Base-by-base conservation (phyloP, 352 stramenopile genomes). In the Pythium myriotylum region DNA sequence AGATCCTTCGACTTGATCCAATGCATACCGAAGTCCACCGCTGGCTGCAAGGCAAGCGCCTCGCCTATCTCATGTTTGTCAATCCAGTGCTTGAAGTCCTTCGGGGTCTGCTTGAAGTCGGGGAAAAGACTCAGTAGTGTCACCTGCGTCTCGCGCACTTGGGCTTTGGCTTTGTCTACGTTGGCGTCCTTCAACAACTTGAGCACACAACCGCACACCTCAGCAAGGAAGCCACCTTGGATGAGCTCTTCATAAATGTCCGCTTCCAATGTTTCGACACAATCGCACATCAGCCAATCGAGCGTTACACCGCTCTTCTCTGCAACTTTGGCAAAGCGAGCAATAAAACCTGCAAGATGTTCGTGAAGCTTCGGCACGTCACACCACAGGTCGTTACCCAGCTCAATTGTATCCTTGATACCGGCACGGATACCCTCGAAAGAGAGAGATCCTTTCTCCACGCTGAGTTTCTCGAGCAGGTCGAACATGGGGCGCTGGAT, bases 351-450 rank as follows among this genome's bases (percentile, higher is more conserved):
- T n/a, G 79, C 77, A 26, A 92, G 68, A 62, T 93, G 77, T 40
- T 92, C 80, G 54, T 88, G 79, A 5, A 91, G 72, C 73, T 91
- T 94, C 2, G 86, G 86, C 13, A 94, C 86, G 54, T 94, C 86
- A 49, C 84, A 94, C 80, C 76, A 88, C 20, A 93, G 49, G 58
- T 92, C 79, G n/a, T 74, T 77, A 8, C 71, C 80, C 3, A 88
- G 26, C 52, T 80, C 76, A 27, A 92, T 62, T 46, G 73, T 79
- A 55, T 89, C 82, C 43, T 82, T 74, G 39, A 92, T 76, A 19
- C 70, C 79, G 32, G 77, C 79, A 32, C 74, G 76, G 19, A 94
- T 75, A 14, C 73, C 78, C 4, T 81, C 77, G 58, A 78, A 82
- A 19, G 76, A 73, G 3, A 94, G 48, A 19, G 65, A 79, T 32